phyloP scores from a whole-genome alignment of 345 rosid species.

The Salix dunnii region DNA sequence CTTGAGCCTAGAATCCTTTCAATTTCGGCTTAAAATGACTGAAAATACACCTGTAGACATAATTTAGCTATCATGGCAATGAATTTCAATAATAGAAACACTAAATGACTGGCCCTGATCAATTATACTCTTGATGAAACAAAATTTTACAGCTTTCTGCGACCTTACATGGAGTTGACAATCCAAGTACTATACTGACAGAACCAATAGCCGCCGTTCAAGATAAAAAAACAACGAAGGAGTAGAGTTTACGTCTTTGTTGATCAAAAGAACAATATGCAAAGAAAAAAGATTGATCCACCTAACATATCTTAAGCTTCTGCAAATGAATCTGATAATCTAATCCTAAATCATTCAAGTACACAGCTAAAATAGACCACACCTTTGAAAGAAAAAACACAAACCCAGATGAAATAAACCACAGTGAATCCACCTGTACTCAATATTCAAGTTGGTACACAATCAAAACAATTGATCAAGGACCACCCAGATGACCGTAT shows the following conservation, averaged over 20 bases:
- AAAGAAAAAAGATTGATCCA: neutral
- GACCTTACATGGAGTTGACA: neutral
- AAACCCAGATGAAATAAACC: neutral
- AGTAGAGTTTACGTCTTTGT: neutral
- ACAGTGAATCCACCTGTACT: neutral
- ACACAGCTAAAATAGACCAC: neutral
- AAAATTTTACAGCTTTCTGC: neutral
- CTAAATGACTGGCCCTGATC: neutral
- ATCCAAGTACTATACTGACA: neutral
- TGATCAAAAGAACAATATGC: neutral
- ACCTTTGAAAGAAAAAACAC: neutral
- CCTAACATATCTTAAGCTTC: conserved; percentile 4
- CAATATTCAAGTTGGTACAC: neutral
- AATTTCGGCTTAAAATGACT: neutral
- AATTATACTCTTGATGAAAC: neutral
- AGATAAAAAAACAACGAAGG: neutral
- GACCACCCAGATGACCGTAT: neutral
- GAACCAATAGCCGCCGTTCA: conserved; percentile 1
- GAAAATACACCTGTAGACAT: neutral
- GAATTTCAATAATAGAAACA: neutral
- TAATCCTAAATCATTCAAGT: neutral
- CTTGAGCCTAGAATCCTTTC: neutral
- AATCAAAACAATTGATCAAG: neutral
- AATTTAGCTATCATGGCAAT: neutral
- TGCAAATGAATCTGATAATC: neutral